Evolutionary conservation across 257 asterid genomes (phyloP), one percentile per base, ranked within the genome.

Genomic region (Verbascum thapsus): DNA sequence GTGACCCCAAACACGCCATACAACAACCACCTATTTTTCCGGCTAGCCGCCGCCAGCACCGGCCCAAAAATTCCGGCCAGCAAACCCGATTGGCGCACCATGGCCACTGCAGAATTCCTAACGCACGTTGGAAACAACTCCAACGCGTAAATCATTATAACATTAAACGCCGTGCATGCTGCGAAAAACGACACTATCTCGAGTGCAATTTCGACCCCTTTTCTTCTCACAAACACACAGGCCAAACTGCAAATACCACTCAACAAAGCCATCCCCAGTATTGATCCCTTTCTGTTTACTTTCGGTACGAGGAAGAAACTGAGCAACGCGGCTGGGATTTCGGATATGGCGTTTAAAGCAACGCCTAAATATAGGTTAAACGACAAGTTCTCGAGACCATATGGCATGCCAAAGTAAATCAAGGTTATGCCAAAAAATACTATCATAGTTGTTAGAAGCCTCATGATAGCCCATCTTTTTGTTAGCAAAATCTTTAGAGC

Each of bases 381-480:
- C 13, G 72, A 72, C 47, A 83, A 61, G 70, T 62, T 72, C 1
- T 78, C 77, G 7, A 80, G 71, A 12, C 78, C 80, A 26, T 77
- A 52, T 20, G 89, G 86, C 65, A 74, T 72, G 30, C 86, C 89
- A 54, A 3, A 32, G 71, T 83, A 83, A n/a, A 61, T 16, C 57
- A 72, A 16, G 20, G 84, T 84, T 26, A 69, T 39, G 48, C 86
- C 86, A 68, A 80, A 77, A 10, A 71, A 72, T 4, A 50, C 74
- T 3, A 22, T 44, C 35, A 32, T 26, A 12, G 42, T 38, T 1
- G 8, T 20, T 0, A 9, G 3, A 0, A 69, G 34, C 12, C 74
- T 53, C 62, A 7, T 22, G 0, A 37, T 23, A 30, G 68, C 53
- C 74, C 74, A 69, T 0, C 35, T 10, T 8, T 32, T 38, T 10